These are phyloP conservation scores for Plasmodium cynomolgi DNA, from an alignment of 169 alveolate species.

Conservation along the genomic window DNA sequence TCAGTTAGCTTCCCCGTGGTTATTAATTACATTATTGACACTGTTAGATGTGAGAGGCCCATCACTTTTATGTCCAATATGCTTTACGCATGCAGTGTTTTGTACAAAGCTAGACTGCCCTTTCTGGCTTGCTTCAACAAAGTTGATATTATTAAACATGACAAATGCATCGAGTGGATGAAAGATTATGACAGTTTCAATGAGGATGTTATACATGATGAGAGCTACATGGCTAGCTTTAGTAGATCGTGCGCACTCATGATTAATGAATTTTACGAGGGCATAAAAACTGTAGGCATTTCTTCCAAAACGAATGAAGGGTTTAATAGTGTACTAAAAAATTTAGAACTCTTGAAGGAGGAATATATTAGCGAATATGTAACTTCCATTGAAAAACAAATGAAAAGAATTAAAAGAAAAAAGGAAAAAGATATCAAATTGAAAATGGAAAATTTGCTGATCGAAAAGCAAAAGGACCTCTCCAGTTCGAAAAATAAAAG, in stretches of 20 bases:
- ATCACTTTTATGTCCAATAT: slow-evolving; percentile 98
- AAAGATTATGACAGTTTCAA: slow-evolving; percentile 90
- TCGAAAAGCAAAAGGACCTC: slow-evolving; percentile 64
- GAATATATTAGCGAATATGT: slow-evolving; percentile 81
- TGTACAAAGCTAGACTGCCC: slow-evolving; percentile 96
- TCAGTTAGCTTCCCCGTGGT: slow-evolving; percentile 95
- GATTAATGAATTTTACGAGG: slow-evolving; percentile 92
- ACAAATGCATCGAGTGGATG: slow-evolving; percentile 93
- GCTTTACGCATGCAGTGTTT: slow-evolving; percentile 97
- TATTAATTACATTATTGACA: slow-evolving; percentile 93
- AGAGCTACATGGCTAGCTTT: slow-evolving; percentile 91
- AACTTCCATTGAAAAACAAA: slow-evolving; percentile 73
- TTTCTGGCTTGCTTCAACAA: slow-evolving; percentile 95
- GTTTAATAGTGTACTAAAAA: slow-evolving; percentile 82
- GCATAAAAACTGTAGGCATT: slow-evolving; percentile 86
- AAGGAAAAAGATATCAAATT: slow-evolving; percentile 69
- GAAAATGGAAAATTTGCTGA: slow-evolving; percentile 76
- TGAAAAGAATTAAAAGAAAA: slow-evolving; percentile 73
- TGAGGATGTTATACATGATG: slow-evolving; percentile 89
- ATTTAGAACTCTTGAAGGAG: slow-evolving; percentile 79
- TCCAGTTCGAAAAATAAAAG: slow-evolving; percentile 77
- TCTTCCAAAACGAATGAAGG: slow-evolving; percentile 92
- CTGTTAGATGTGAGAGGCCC: slow-evolving; percentile 96
- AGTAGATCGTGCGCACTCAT: slow-evolving; percentile 93
- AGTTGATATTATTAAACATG: slow-evolving; percentile 87